These are phyloP conservation scores for Pyrenochaeta sp. DNA, from an alignment of 2,329 filamentous ascomycete genomes.

Conservation along the genomic window DNA sequence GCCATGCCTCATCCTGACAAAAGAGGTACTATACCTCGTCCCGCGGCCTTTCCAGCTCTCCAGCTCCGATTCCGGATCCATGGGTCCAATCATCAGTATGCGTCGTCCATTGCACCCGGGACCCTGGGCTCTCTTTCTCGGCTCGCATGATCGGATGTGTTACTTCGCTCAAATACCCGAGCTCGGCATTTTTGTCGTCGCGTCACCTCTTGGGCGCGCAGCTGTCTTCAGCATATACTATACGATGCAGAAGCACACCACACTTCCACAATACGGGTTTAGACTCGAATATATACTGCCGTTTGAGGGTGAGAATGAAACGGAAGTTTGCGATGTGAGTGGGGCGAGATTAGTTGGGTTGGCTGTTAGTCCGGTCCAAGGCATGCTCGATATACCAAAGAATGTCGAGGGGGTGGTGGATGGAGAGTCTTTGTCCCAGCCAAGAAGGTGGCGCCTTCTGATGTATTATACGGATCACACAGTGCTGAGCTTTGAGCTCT, in stretches of 20 bases:
- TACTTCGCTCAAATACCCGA: constrained; percentile 73
- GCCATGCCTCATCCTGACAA: constrained; percentile 54
- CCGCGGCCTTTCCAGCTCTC: constrained; percentile 43
- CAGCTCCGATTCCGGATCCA: constrained; percentile 1
- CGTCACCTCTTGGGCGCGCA: constrained; percentile 71
- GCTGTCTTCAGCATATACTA: constrained; percentile 68
- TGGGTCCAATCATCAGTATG: constrained; percentile 44
- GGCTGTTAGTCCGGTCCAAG: constrained; percentile 71
- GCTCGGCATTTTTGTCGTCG: constrained; percentile 73
- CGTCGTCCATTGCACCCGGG: constrained; percentile 41
- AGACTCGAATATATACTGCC: constrained; percentile 67
- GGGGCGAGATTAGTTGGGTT: constrained; percentile 67
- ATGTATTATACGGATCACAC: constrained; percentile 76
- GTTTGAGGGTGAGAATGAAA: constrained; percentile 26
- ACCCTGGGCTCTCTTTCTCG: constrained; percentile 1
- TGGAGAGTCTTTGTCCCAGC: background rate
- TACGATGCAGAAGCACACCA: constrained; percentile 38
- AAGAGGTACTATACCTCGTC: constrained; percentile 55
- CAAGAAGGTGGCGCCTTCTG: constrained; percentile 70
- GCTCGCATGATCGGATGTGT: constrained; percentile 62
- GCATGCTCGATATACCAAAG: constrained; percentile 40
- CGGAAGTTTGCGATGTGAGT: constrained; percentile 9
- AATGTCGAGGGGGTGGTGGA: constrained; percentile 33
- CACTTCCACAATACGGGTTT: constrained; percentile 55
- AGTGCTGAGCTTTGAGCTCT: constrained; percentile 75